phyloP scores from a whole-genome alignment of 495 filamentous ascomycete species.

The Hypoxylon crocopeplum region DNA sequence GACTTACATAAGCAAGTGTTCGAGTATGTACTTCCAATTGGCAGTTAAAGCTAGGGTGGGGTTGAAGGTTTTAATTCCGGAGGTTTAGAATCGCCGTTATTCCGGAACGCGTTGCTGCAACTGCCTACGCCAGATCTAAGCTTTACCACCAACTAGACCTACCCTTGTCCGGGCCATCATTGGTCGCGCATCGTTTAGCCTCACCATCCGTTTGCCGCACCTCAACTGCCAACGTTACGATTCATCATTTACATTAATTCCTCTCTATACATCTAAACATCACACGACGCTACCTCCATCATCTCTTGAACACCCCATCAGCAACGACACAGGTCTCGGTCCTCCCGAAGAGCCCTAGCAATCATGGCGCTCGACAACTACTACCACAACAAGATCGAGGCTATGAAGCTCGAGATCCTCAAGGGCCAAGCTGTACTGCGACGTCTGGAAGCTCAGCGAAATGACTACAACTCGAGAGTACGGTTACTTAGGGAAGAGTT shows the following conservation, averaged over 20 bases:
- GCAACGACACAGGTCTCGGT: constrained; percentile 9
- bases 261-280: background rate
- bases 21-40: no score
- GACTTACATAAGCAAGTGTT: no score
- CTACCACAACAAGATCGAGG: constrained; percentile 99
- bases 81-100: constrained; percentile 24
- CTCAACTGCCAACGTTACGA: constrained; percentile 1
- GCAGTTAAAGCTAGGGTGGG: no score
- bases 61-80: constrained; percentile 4
- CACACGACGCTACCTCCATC: background rate
- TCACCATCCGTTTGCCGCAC: constrained; percentile 15
- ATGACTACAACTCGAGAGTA: constrained; percentile 99
- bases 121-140: constrained; percentile 25
- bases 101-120: constrained; percentile 34
- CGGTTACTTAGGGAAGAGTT: constrained; percentile 95
- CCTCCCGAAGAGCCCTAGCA: constrained; percentile 48
- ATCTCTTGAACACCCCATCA: background rate
- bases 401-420: constrained; percentile 99
- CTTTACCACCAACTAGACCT: constrained; percentile 11
- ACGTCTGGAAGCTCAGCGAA: constrained; percentile 95
- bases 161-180: constrained; percentile 21
- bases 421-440: constrained; percentile 95
- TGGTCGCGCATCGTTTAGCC: constrained; percentile 32
- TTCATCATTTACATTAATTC: background rate
- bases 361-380: constrained; percentile 98